phyloP scores from a whole-genome alignment of 768 basidiomycete species.

The Amanita thiersii region DNA sequence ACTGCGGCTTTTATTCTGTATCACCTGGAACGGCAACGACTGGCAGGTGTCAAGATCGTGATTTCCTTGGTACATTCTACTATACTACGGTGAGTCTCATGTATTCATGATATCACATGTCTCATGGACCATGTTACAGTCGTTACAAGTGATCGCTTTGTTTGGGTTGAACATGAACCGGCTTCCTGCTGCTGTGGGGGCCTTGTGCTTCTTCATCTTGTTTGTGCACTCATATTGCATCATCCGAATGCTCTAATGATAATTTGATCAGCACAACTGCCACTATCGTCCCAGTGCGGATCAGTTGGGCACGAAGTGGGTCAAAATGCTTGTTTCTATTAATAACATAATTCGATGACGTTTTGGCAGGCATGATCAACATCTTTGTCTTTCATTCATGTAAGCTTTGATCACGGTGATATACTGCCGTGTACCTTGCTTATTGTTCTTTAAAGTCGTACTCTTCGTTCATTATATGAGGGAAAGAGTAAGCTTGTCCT shows the following conservation, averaged over 20 bases:
- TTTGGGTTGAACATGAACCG: conserved; percentile 65
- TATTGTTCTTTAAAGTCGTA: conserved; percentile 40
- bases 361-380: conserved; percentile 47
- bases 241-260: not conserved
- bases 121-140: conserved; percentile 16
- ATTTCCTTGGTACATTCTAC: conserved; percentile 41
- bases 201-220: conserved; percentile 48
- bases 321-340: not conserved
- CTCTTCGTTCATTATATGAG: conserved; percentile 68
- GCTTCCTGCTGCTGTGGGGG: conserved; percentile 54
- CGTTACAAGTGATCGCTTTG: conserved; percentile 58
- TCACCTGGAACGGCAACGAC: too few species aligned
- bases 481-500: conserved; percentile 37
- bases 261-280: conserved; percentile 22
- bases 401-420: conserved; percentile 17
- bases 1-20: conserved; percentile 32
- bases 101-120: not conserved
- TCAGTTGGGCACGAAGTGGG: conserved; percentile 28
- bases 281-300: conserved; percentile 28
- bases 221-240: conserved; percentile 15
- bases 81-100: conserved; percentile 31
- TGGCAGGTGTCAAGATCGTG: conserved; percentile 27
- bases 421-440: conserved; percentile 8
- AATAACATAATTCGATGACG: conserved; percentile 1
- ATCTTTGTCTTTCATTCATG: conserved; percentile 72